phyloP scores from a whole-genome alignment of 768 basidiomycete species.

The Boletellus sp. region DNA sequence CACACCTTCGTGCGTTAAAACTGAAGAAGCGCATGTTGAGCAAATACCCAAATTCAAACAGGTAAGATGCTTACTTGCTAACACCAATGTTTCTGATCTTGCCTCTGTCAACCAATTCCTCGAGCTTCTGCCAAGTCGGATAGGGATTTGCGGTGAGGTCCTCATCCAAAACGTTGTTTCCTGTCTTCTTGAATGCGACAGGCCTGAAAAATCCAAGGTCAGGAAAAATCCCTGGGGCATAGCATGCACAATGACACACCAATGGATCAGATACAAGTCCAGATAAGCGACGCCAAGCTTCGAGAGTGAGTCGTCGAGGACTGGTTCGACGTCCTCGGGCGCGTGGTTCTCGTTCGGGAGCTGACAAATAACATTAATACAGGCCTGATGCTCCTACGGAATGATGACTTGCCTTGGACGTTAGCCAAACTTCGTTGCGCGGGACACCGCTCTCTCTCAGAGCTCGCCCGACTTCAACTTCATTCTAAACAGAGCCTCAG shows the following conservation, averaged over 20 bases:
- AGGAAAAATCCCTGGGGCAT: neutral
- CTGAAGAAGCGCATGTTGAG: constrained; percentile 22
- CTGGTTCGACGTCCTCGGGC: constrained; percentile 66
- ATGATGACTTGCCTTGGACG: constrained; percentile 44
- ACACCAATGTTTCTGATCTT: constrained; percentile 78
- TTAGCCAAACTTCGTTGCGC: constrained; percentile 65
- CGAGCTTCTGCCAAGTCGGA: constrained; percentile 78
- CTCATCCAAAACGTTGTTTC: constrained; percentile 43
- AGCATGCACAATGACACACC: constrained; percentile 37
- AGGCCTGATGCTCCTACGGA: neutral
- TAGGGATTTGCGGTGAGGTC: constrained; percentile 67
- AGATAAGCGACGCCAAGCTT: constrained; percentile 67
- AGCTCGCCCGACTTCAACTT: constrained; percentile 65
- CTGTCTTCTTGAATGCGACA: constrained; percentile 59
- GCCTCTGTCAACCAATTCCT: constrained; percentile 72
- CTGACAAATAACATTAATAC: constrained; percentile 25
- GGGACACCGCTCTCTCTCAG: constrained; percentile 55
- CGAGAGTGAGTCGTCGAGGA: constrained; percentile 60
- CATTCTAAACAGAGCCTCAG: constrained; percentile 44
- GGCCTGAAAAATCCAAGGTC: constrained; percentile 42
- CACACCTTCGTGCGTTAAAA: constrained; percentile 56
- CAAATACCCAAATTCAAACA: neutral
- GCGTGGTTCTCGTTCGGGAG: constrained; percentile 78
- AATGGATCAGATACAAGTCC: constrained; percentile 80
- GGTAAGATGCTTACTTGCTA: constrained; percentile 56